phyloP scores from a whole-genome alignment of 495 filamentous ascomycete genomes.

The Aspergillus hancockii region DNA sequence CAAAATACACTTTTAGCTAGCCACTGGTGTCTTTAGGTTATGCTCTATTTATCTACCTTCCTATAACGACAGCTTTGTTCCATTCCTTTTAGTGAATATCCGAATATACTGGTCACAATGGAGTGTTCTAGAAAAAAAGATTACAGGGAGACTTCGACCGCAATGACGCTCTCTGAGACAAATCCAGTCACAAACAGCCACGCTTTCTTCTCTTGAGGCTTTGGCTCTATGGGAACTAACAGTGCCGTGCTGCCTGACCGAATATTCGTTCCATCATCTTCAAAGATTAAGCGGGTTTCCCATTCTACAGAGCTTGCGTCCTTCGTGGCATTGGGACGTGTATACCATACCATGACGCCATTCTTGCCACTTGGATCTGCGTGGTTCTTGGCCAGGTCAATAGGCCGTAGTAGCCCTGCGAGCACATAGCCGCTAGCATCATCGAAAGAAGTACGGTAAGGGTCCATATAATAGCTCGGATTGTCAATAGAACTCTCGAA shows the following conservation, averaged over 20 bases:
- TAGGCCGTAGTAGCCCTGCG: slow-evolving; percentile 46
- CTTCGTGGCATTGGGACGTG: slow-evolving; percentile 23
- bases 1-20: not conserved
- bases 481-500: slow-evolving; percentile 56
- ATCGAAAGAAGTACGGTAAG: slow-evolving; percentile 30
- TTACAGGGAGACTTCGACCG: slow-evolving; percentile 55
- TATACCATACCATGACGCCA: slow-evolving; percentile 50
- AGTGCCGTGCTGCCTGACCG: slow-evolving; percentile 54
- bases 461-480: slow-evolving; percentile 55
- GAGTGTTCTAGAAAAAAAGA: not conserved
- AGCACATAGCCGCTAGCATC: slow-evolving; percentile 59
- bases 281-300: slow-evolving; percentile 53
- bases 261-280: slow-evolving; percentile 57
- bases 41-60: not conserved
- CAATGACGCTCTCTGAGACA: slow-evolving; percentile 51
- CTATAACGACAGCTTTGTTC: not conserved
- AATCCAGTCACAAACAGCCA: slow-evolving; percentile 63
- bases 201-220: slow-evolving; percentile 44
- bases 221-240: slow-evolving; percentile 52
- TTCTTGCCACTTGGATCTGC: slow-evolving; percentile 42
- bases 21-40: not conserved
- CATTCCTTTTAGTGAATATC: too few species aligned
- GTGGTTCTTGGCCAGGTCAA: slow-evolving; percentile 33
- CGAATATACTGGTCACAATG: too few species aligned
- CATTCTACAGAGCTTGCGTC: slow-evolving; percentile 24